phyloP scores from a whole-genome alignment of 2,329 filamentous ascomycete species.

The Pseudopyricularia javanii region DNA sequence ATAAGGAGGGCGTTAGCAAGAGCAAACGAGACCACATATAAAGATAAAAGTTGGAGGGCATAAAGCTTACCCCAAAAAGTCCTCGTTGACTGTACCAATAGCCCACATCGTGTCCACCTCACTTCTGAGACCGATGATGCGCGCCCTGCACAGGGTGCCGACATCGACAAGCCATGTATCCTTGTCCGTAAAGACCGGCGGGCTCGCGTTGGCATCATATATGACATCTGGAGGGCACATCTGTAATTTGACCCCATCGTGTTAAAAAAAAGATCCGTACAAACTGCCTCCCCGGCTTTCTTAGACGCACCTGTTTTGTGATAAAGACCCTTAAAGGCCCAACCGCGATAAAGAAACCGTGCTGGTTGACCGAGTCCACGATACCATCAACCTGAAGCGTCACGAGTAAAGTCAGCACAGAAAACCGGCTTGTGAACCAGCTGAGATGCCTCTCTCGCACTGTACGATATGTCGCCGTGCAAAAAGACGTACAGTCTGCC shows the following conservation, averaged over 20 bases:
- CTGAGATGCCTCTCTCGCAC: background rate
- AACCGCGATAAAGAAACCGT: conserved; percentile 81
- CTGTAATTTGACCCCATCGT: conserved; percentile 26
- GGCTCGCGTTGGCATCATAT: conserved; percentile 90
- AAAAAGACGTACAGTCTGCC: conserved; percentile 68
- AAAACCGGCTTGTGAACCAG: no score
- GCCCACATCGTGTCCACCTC: conserved; percentile 94
- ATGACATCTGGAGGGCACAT: conserved; percentile 86
- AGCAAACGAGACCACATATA: background rate
- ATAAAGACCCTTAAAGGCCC: conserved; percentile 71
- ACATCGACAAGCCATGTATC: conserved; percentile 89
- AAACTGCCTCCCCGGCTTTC: background rate
- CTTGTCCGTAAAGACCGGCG: conserved; percentile 94
- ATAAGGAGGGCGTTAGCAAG: background rate
- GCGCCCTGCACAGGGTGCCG: conserved; percentile 83
- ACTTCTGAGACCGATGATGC: conserved; percentile 85
- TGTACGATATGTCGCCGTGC: background rate
- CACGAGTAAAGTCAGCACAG: conserved; percentile 3
- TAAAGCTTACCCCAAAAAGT: conserved; percentile 53
- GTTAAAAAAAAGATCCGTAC: background rate
- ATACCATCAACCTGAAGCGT: conserved; percentile 71
- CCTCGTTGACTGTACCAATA: conserved; percentile 91
- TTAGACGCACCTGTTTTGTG: conserved; percentile 59
- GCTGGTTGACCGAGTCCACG: conserved; percentile 80
- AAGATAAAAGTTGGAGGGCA: background rate